These are phyloP conservation scores for Plasmodium billcollinsi DNA, from an alignment of 169 alveolate species.

Conservation along the genomic window DNA sequence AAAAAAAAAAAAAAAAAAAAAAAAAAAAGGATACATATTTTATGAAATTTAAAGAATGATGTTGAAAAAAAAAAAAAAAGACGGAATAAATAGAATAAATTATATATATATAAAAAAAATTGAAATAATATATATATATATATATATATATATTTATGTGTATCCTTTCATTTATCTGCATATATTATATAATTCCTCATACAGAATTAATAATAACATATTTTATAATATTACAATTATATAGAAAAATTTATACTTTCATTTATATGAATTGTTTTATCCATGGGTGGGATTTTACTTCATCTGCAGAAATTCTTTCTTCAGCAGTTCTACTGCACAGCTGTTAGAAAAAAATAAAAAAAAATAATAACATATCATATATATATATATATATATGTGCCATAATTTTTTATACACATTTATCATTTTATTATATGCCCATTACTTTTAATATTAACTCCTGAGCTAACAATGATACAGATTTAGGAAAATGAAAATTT, in stretches of 20 bases:
- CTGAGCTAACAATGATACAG: constrained; percentile 38
- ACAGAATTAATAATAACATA: background rate
- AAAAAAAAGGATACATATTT: too few relatives aligned
- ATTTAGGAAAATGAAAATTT: constrained; percentile 64
- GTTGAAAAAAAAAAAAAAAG: too few relatives aligned
- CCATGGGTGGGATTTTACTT: constrained; percentile 73
- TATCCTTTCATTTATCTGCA: background rate
- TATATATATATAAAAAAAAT: background rate
- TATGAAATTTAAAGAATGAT: too few relatives aligned
- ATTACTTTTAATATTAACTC: constrained; percentile 58
- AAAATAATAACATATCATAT: background rate
- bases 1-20: too few relatives aligned
- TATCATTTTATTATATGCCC: background rate
- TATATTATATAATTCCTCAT: too few relatives aligned
- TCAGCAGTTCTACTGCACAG: constrained; percentile 69
- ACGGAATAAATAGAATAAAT: too few relatives aligned
- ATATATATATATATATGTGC: background rate
- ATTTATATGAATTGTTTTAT: constrained; percentile 42
- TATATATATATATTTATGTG: background rate
- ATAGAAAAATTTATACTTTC: background rate
- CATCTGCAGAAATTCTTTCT: constrained; percentile 66
- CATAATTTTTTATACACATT: background rate
- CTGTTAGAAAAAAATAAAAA: background rate
- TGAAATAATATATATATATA: background rate
- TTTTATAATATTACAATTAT: background rate